Percentiles rank a stretch among this genome's conserved stretches.
These are phyloP conservation scores for Gleditsia sinensis DNA, from an alignment of 306 rosid genomes.

Conservation along the genomic window DNA sequence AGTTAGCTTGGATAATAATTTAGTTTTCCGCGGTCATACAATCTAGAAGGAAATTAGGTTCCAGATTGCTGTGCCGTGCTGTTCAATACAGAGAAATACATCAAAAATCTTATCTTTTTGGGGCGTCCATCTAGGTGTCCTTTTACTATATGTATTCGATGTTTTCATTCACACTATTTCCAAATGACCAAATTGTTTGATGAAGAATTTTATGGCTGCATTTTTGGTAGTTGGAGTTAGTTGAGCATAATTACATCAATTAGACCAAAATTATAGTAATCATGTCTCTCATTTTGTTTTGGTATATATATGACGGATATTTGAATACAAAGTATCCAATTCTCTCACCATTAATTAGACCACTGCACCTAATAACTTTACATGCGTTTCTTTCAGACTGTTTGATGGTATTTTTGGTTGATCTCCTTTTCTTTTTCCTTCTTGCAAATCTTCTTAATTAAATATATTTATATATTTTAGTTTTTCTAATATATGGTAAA, in stretches of 20 bases:
- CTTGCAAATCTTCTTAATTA: too few species aligned
- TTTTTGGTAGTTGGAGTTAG: conserved; percentile 30
- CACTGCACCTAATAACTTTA: too few species aligned
- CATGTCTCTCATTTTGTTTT: too few species aligned
- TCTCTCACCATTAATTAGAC: too few species aligned
- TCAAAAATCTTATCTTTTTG: background rate
- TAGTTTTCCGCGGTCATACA: background rate
- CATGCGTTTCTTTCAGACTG: background rate
- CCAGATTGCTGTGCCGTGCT: conserved; percentile 36
- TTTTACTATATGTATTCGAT: background rate
- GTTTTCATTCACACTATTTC: background rate
- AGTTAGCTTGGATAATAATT: background rate
- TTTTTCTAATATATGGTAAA: too few species aligned
- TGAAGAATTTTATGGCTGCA: too few species aligned
- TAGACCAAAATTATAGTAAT: conserved; percentile 10
- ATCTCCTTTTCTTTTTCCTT: too few species aligned
- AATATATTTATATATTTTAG: too few species aligned
- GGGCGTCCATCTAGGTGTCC: conserved; percentile 32
- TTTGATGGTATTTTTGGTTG: background rate
- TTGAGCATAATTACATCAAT: background rate
- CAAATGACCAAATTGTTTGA: too few species aligned
- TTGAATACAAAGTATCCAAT: too few species aligned
- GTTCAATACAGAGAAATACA: conserved; percentile 13
- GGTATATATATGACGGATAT: too few species aligned
- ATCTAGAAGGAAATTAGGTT: conserved; percentile 28